phyloP scores from a whole-genome alignment of 2,329 filamentous ascomycete species.

The Trichoderma sp. region DNA sequence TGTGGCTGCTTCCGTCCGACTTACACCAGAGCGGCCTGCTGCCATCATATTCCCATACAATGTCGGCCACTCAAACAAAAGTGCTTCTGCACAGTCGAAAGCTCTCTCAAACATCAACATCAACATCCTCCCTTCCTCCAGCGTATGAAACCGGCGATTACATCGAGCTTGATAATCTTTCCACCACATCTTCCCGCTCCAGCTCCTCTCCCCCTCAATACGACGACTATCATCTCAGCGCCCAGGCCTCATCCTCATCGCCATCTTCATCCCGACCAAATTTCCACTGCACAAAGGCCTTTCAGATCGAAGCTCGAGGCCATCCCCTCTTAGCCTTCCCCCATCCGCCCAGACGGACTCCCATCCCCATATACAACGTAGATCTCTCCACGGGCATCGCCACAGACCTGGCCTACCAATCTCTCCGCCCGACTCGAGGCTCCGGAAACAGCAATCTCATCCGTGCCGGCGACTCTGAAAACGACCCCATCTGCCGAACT shows the following conservation, averaged over 20 bases:
- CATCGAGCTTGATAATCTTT: constrained; percentile 36
- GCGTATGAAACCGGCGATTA: constrained; percentile 35
- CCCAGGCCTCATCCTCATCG: constrained; percentile 23
- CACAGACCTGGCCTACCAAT: constrained; percentile 53
- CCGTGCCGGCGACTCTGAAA: constrained; percentile 43
- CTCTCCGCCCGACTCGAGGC: constrained; percentile 50
- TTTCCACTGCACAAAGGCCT: constrained; percentile 50
- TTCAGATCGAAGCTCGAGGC: constrained; percentile 56
- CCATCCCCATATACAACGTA: constrained; percentile 50
- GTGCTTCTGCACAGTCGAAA: neutral
- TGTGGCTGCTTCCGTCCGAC: neutral
- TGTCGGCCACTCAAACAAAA: constrained; percentile 27
- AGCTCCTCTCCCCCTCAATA: constrained; percentile 39
- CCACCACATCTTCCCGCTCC: constrained; percentile 36
- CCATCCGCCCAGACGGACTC: constrained; percentile 41
- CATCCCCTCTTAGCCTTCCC: constrained; percentile 50
- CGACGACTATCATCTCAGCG: constrained; percentile 27
- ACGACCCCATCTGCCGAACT: constrained; percentile 52
- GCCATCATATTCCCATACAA: constrained; percentile 19
- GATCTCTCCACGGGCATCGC: constrained; percentile 44
- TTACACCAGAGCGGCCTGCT: neutral
- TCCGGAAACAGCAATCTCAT: constrained; percentile 56
- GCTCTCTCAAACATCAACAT: neutral
- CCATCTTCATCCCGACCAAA: constrained; percentile 29
- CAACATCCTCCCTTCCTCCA: constrained; percentile 35